Base-by-base conservation (phyloP, 495 filamentous ascomycete genomes). In the Aspergillus leporis region DNA sequence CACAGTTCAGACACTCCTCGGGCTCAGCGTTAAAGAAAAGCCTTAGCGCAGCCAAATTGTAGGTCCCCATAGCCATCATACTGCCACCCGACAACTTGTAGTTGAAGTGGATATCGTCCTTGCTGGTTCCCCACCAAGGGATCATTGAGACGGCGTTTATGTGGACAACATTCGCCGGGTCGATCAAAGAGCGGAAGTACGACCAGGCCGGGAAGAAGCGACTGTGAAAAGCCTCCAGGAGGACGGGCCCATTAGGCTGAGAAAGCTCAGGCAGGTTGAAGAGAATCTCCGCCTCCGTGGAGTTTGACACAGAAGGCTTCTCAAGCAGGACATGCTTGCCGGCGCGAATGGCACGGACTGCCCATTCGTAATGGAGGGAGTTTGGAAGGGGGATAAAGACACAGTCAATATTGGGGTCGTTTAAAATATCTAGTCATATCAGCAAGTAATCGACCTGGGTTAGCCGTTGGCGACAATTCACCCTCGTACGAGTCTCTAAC, bases 171-270 rank as follows among this genome's bases (percentile, higher is more conserved):
- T 18, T 43, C 2, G 56, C 63, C 12, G 52, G 51, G 1, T 45
- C 21, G 23, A 85, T 63, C 12, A 72, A 66, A 0, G 76, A 64
- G 9, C 79, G 71, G 59, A 85, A 85, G 0, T 58, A 57, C 18
- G 74, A 66, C 78, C 79, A 85, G 6, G 80, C 72, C 3, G 84
- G 85, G 50, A 85, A 79, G 64, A 87, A 88, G 14, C 71, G 67
- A 57, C 71, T 73, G 65, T 86, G 84, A 47, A 84, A 78, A 6
- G 85, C 85, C 67, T 90, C 87, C 3, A 89, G 74, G 0, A 88
- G 62, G 10, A 89, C 75, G 7, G 69, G 67, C 0, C 66, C 71
- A 30, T 59, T 50, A 0, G 58, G 28, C 0, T 60, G 56, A 43
- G 50, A 67, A n/a, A 80, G 52, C 16, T 66, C n/a, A 2, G 69